Percentiles rank a stretch among this genome's conserved stretches.
Evolutionary conservation across 1,139 yeast species (phyloP).

Genomic region (Yamadazyma membranifaciens): DNA sequence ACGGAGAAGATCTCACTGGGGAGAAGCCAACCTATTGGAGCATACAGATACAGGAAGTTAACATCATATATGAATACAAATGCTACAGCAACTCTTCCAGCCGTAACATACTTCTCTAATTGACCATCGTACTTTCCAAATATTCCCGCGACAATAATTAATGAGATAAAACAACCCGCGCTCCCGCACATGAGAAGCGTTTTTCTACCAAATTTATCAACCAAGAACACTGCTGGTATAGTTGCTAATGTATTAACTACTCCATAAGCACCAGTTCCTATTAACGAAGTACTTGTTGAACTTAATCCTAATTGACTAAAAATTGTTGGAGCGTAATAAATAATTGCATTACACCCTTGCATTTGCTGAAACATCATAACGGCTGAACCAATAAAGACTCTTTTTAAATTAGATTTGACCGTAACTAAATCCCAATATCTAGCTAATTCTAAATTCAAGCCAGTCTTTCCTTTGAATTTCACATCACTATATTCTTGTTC

Average conservation of each 20-base stretch:
- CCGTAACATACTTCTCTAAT: conserved; percentile 15
- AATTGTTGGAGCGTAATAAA: conserved; percentile 55
- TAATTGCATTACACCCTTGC: conserved; percentile 56
- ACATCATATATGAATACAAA: conserved; percentile 37
- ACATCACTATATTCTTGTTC: conserved; percentile 16
- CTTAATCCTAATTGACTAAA: conserved; percentile 18
- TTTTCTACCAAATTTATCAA: conserved; percentile 50
- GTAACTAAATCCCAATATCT: conserved; percentile 17
- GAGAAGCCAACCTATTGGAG: conserved; percentile 44
- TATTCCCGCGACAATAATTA: conserved; percentile 43
- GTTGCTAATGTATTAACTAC: conserved; percentile 55
- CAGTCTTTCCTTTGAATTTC: conserved; percentile 14
- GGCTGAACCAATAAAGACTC: conserved; percentile 61
- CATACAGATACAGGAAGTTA: conserved; percentile 25
- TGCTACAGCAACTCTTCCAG: conserved; percentile 44
- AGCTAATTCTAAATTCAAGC: conserved; percentile 11
- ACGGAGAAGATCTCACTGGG: conserved; percentile 42
- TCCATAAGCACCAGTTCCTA: conserved; percentile 53
- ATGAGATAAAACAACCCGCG: conserved; percentile 25
- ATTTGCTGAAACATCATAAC: conserved; percentile 69
- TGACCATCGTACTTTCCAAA: conserved; percentile 45
- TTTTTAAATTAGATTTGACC: conserved; percentile 20
- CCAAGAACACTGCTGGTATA: conserved; percentile 28
- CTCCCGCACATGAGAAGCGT: conserved; percentile 46
- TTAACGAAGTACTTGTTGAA: conserved; percentile 19